A percentile compares a stretch with the other conserved stretches of the same genome.
phyloP scores from a whole-genome alignment of 225 moss, liverwort and hornwort genomes.

The Anthoceros angustus region DNA sequence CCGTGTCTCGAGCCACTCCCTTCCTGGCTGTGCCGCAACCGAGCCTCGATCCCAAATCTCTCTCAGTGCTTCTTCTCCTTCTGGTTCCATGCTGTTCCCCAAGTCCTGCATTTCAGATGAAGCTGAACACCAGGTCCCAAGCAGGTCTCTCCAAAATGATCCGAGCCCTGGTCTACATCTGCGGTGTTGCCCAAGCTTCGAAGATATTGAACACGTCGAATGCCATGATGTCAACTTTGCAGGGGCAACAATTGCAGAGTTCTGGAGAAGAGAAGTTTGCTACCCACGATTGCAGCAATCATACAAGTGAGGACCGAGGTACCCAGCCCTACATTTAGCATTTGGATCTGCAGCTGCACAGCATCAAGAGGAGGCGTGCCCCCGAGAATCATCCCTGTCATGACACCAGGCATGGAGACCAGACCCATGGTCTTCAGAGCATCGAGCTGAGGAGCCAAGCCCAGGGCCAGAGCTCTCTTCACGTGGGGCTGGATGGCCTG shows the following conservation, averaged over 20 bases:
- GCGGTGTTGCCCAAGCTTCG: no score
- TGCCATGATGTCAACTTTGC: not conserved
- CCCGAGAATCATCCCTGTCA: constrained; percentile 20
- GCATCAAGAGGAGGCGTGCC: constrained; percentile 16
- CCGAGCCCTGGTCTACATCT: no score
- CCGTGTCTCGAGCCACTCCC: no score
- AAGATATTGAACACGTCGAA: no score
- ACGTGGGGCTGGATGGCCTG: constrained; percentile 9
- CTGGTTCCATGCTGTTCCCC: no score
- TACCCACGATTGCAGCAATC: constrained; percentile 13
- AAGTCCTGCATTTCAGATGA: no score
- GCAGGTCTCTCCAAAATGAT: no score
- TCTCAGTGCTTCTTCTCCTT: no score
- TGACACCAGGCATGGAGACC: constrained; percentile 15
- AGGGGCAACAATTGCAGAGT: constrained; percentile 9
- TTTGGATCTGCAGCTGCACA: constrained; percentile 11
- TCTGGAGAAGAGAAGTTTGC: constrained; percentile 12
- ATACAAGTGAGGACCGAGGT: constrained; percentile 11
- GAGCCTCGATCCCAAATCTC: no score
- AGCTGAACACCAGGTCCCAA: no score
- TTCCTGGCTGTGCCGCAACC: no score
- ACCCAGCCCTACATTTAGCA: constrained; percentile 18
- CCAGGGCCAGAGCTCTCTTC: constrained; percentile 10
- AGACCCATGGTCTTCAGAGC: constrained; percentile 16
- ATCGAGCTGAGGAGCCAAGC: constrained; percentile 15